A percentile compares a stretch with the other conserved stretches of the same genome.
Conservation (phyloP, 148 eudicot genomes). For the Vaccinium corymbosum region DNA sequence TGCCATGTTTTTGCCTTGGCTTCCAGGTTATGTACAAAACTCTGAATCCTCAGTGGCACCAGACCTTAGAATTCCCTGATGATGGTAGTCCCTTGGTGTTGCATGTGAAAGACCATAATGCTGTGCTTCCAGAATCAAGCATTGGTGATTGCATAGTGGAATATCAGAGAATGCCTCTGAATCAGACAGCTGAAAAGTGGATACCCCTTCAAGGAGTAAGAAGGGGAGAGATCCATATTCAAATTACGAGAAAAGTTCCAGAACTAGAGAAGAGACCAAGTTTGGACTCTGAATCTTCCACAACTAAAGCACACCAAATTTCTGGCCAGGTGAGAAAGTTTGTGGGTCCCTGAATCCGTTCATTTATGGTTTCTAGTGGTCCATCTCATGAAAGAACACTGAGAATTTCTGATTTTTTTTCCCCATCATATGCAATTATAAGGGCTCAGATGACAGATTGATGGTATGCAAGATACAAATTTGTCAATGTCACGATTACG, state of each 20-base stretch:
- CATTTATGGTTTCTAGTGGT: background rate
- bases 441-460: background rate
- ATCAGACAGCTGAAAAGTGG: conserved; percentile 77
- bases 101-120: conserved; percentile 84
- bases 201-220: conserved; percentile 95
- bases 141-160: conserved; percentile 87
- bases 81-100: conserved; percentile 68
- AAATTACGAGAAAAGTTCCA: conserved; percentile 65
- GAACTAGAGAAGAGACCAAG: conserved; percentile 50
- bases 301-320: conserved; percentile 51
- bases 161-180: conserved; percentile 76
- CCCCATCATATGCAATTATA: background rate
- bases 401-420: background rate
- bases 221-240: conserved; percentile 88
- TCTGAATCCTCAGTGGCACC: conserved; percentile 80
- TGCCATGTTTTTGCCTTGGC: background rate
- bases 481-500: background rate
- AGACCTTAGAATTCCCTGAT: conserved; percentile 82
- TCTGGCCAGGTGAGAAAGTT: conserved; percentile 50
- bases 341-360: background rate
- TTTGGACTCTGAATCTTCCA: conserved; percentile 48
- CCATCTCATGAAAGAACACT: background rate
- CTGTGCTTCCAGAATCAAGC: conserved; percentile 66
- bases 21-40: conserved; percentile 74
- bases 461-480: background rate